Percentiles rank a stretch among this genome's conserved stretches.
These are phyloP conservation scores for Penicillium waksmanii DNA, from an alignment of 495 filamentous ascomycete species.

Conservation along the genomic window DNA sequence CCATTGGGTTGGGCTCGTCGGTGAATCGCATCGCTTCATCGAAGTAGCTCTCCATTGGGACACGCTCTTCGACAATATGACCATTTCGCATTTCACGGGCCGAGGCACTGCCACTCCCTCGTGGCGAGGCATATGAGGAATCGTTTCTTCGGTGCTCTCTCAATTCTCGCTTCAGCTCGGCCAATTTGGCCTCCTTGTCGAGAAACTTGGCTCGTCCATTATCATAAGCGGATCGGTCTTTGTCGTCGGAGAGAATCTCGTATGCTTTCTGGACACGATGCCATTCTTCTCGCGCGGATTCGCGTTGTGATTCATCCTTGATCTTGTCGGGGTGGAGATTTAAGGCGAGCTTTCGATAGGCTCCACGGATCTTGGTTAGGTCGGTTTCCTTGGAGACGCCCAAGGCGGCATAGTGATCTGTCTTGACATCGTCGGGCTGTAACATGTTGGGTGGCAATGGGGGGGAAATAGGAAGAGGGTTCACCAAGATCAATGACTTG, in stretches of 20 bases:
- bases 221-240: slow-evolving; percentile 31
- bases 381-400: slow-evolving; percentile 77
- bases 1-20: slow-evolving; percentile 41
- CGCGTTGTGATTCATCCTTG: slow-evolving; percentile 69
- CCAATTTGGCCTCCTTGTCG: slow-evolving; percentile 73
- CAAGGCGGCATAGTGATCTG: slow-evolving; percentile 81
- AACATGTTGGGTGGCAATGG: slow-evolving; percentile 64
- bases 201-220: slow-evolving; percentile 65
- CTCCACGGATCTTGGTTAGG: slow-evolving; percentile 71
- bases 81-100: slow-evolving; percentile 50
- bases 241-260: slow-evolving; percentile 79
- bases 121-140: slow-evolving; percentile 24
- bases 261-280: slow-evolving; percentile 93
- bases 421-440: slow-evolving; percentile 3
- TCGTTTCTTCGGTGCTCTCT: slow-evolving; percentile 43
- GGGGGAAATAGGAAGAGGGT: slow-evolving; percentile 34
- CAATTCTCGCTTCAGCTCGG: slow-evolving; percentile 58
- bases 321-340: slow-evolving; percentile 97
- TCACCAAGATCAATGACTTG: slow-evolving; percentile 5
- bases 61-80: slow-evolving; percentile 50
- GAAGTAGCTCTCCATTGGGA: slow-evolving; percentile 42
- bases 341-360: slow-evolving; percentile 89
- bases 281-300: slow-evolving; percentile 79
- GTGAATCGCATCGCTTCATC: slow-evolving; percentile 44
- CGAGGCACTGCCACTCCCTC: slow-evolving; percentile 25